Evolutionary conservation across 306 rosid genomes (phyloP).

Genomic region (Castanopsis chinensis): DNA sequence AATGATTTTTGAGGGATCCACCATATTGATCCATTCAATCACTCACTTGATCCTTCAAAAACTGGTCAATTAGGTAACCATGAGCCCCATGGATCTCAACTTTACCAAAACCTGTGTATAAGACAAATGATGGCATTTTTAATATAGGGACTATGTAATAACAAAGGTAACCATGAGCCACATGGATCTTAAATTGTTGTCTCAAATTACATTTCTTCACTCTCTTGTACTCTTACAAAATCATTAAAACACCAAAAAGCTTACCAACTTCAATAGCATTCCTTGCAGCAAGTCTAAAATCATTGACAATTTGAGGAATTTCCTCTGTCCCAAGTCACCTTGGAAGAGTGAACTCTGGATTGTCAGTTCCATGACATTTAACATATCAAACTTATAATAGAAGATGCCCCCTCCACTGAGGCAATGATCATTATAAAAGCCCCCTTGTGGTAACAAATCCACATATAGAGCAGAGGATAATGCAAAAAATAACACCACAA

Average conservation of each 20-base stretch:
- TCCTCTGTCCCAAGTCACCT: constrained; percentile 46
- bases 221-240: background rate
- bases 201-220: background rate
- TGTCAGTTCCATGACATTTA: constrained; percentile 19
- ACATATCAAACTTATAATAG: no score
- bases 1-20: constrained; percentile 35
- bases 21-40: constrained; percentile 41
- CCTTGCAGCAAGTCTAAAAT: constrained; percentile 49
- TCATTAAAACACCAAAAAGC: background rate
- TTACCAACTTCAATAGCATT: constrained; percentile 67
- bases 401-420: no score
- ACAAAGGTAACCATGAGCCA: background rate
- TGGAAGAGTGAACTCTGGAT: constrained; percentile 47
- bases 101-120: constrained; percentile 46
- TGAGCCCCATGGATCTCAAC: constrained; percentile 43
- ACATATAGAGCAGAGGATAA: no score
- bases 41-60: constrained; percentile 36
- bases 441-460: no score
- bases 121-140: background rate
- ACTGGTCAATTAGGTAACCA: constrained; percentile 43
- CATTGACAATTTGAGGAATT: constrained; percentile 44
- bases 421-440: no score
- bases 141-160: background rate
- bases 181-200: no score
- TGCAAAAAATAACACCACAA: no score